Evolutionary conservation across 345 rosid species (phyloP).

Genomic region (Triadica sebifera): DNA sequence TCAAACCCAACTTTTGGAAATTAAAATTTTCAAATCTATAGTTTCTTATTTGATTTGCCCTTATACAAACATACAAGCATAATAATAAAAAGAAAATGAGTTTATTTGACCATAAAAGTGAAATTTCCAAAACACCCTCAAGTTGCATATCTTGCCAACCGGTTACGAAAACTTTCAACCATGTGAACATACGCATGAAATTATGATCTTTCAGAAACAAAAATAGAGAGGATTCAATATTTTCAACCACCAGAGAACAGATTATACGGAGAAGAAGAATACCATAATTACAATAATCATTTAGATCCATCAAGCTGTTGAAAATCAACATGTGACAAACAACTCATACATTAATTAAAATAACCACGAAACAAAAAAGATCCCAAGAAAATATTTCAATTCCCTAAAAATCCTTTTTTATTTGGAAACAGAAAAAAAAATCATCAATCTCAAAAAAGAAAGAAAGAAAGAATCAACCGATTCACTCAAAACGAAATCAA

Average conservation of each 20-base stretch:
- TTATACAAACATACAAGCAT: not conserved
- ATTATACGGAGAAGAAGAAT: not conserved
- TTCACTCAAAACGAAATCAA: too few relatives aligned
- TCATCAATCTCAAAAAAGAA: not conserved
- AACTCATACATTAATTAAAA: not conserved
- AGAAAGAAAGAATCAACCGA: not conserved
- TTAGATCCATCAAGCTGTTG: not conserved
- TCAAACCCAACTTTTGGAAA: not conserved
- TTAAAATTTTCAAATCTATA: too few relatives aligned
- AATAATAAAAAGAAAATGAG: not conserved
- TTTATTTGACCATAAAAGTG: not conserved
- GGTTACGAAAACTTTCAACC: not conserved
- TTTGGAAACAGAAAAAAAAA: not conserved
- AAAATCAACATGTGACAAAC: not conserved
- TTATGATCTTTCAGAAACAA: not conserved
- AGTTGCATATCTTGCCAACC: not conserved
- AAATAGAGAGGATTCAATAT: not conserved
- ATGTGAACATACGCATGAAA: not conserved
- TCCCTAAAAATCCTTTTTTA: too few relatives aligned
- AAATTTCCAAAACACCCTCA: not conserved
- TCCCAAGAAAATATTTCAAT: not conserved
- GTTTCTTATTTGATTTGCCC: not conserved
- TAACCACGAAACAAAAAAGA: not conserved
- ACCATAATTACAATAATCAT: not conserved
- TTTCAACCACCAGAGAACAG: not conserved